These are phyloP conservation scores for Globisporangium nodosum DNA, from an alignment of 352 stramenopile genomes.

Conservation along the genomic window DNA sequence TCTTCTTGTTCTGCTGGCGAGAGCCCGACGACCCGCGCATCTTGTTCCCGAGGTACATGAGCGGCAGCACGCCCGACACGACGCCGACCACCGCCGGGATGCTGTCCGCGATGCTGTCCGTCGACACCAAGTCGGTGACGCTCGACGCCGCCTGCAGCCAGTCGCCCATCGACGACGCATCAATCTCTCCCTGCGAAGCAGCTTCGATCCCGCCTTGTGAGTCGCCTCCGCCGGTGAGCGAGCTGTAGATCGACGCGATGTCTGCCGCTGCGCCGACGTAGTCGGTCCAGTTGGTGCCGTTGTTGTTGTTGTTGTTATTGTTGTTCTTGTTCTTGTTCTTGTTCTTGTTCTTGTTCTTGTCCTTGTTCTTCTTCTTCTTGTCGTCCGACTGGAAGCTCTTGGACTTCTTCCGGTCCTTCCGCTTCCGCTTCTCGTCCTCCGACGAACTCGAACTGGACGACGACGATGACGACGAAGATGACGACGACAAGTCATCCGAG, in stretches of 20 bases:
- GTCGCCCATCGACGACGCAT: slow-evolving; percentile 10
- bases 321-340: background rate
- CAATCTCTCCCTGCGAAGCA: background rate
- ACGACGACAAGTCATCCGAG: background rate
- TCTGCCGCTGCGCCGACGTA: slow-evolving; percentile 8
- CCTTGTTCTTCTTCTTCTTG: slow-evolving; percentile 13
- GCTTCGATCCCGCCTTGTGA: background rate
- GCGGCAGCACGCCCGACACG: slow-evolving; percentile 4
- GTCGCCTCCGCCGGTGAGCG: background rate
- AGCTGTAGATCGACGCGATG: slow-evolving; percentile 9
- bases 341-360: slow-evolving; percentile 24
- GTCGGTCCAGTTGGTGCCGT: slow-evolving; percentile 5
- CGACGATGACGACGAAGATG: slow-evolving; percentile 6
- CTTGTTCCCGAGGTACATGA: slow-evolving; percentile 9
- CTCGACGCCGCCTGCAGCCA: slow-evolving; percentile 11
- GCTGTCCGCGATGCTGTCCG: background rate
- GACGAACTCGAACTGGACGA: slow-evolving; percentile 1
- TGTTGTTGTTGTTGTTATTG: slow-evolving; percentile 3
- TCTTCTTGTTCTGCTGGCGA: background rate
- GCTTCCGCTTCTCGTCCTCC: background rate
- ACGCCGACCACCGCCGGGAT: slow-evolving; percentile 3
- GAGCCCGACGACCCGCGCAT: background rate
- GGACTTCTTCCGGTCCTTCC: slow-evolving; percentile 5
- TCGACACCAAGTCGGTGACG: slow-evolving; percentile 5
- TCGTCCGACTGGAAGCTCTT: background rate